phyloP scores from a whole-genome alignment of 75 land plant species.

The Selaginella moellendorffii region DNA sequence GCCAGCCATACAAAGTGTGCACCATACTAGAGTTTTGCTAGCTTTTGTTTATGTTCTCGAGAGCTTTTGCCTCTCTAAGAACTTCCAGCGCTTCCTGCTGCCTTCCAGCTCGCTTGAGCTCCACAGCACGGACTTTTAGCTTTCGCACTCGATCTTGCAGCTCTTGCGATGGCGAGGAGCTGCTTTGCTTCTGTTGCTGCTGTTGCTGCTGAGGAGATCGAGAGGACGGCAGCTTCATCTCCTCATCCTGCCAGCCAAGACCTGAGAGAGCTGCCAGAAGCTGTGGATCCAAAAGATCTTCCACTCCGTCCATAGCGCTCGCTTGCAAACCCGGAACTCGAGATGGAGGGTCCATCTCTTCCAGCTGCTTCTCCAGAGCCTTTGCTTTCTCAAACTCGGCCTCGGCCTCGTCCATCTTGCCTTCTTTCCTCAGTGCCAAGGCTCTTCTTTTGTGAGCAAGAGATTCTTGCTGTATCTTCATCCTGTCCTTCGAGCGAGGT shows the following conservation, averaged over 20 bases:
- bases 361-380: constrained; percentile 62
- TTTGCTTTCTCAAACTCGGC: constrained; percentile 88
- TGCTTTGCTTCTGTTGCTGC: constrained; percentile 25
- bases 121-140: constrained; percentile 61
- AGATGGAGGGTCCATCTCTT: constrained; percentile 42
- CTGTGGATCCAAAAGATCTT: constrained; percentile 82
- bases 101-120: constrained; percentile 68
- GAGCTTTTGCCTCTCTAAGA: constrained; percentile 57
- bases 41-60: constrained; percentile 81
- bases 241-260: too few relatives aligned
- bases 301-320: too few relatives aligned
- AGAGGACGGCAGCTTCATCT: neutral
- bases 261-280: too few relatives aligned
- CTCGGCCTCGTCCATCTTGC: constrained; percentile 77
- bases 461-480: constrained; percentile 23
- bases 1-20: too few relatives aligned
- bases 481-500: too few relatives aligned
- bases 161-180: constrained; percentile 13
- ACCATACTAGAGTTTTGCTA: too few relatives aligned
- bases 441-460: constrained; percentile 73
- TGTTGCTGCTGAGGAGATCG: neutral
- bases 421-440: constrained; percentile 60
- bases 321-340: too few relatives aligned
- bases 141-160: constrained; percentile 55
- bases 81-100: constrained; percentile 79